These are phyloP conservation scores for Ettlia oleoabundans DNA, from an alignment of 139 green algal genomes.

Conservation along the genomic window DNA sequence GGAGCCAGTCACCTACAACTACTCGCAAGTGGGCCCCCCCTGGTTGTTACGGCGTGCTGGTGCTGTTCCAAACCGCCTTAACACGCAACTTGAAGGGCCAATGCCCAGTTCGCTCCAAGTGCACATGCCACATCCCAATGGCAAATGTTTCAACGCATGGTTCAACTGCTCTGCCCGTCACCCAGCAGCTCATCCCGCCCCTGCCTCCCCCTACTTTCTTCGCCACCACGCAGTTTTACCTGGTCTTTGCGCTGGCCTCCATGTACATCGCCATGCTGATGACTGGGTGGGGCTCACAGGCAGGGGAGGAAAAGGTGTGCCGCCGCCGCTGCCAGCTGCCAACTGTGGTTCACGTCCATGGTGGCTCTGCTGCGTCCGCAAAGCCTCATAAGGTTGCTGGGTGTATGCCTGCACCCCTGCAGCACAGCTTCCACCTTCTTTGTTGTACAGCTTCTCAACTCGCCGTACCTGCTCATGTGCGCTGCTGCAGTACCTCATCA, in stretches of 20 bases:
- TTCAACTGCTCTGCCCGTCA: too few relatives aligned
- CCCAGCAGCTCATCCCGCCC: not conserved
- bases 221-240: slow-evolving; percentile 88
- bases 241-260: slow-evolving; percentile 94
- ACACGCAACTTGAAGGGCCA: too few relatives aligned
- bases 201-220: not conserved
- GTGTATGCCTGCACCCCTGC: not conserved
- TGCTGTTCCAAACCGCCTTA: too few relatives aligned
- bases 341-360: too few relatives aligned
- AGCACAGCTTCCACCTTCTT: not conserved
- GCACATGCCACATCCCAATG: too few relatives aligned
- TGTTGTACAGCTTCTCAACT: not conserved
- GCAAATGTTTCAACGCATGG: too few relatives aligned
- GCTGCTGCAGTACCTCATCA: slow-evolving; percentile 76
- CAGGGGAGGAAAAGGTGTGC: slow-evolving; percentile 49
- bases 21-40: slow-evolving; percentile 50
- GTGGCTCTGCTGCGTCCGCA: too few relatives aligned
- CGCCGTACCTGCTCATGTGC: too few relatives aligned
- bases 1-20: slow-evolving; percentile 82
- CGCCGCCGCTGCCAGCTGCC: too few relatives aligned
- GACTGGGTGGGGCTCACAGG: slow-evolving; percentile 90
- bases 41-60: not conserved
- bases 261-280: slow-evolving; percentile 99
- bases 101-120: too few relatives aligned
- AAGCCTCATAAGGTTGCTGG: not conserved